Conservation (phyloP, 2,329 filamentous ascomycete species). For the Monosporascus cannonballus region DNA sequence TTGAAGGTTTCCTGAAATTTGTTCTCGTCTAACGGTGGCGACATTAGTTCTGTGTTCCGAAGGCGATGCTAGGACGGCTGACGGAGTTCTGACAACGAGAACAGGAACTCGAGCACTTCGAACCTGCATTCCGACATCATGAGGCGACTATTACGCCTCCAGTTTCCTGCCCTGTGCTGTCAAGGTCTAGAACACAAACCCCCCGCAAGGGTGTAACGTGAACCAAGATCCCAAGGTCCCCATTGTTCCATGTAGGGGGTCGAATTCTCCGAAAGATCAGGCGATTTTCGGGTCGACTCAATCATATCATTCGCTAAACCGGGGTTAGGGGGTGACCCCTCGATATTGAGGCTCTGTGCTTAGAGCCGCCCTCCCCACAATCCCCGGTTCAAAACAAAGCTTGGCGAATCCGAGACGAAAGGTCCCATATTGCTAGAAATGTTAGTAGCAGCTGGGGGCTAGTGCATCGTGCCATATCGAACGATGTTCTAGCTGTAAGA, state of each 20-base stretch:
- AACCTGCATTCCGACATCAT: background rate
- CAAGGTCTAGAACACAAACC: conserved; percentile 9
- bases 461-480: conserved; percentile 23
- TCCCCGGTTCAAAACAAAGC: background rate
- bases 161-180: background rate
- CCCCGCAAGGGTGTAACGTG: conserved; percentile 4
- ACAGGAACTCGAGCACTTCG: background rate
- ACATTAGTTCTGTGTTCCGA: conserved; percentile 11
- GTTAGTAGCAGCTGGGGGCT: conserved; percentile 7
- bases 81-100: conserved; percentile 1
- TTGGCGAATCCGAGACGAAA: conserved; percentile 4
- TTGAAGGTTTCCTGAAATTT: conserved; percentile 7
- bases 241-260: conserved; percentile 3
- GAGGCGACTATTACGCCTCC: background rate
- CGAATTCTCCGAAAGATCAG: conserved; percentile 17
- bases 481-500: conserved; percentile 15
- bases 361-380: conserved; percentile 14
- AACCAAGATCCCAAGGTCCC: conserved; percentile 3
- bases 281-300: conserved; percentile 10
- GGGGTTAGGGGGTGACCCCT: conserved; percentile 17
- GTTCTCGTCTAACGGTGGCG: conserved; percentile 2
- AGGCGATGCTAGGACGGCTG: background rate
- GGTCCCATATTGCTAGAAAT: conserved; percentile 3
- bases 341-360: conserved; percentile 23
- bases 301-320: conserved; percentile 19